Evolutionary conservation across 768 basidiomycete species (phyloP), one percentile per base, ranked within the genome.

Genomic region (Daedaleopsis sinensis): DNA sequence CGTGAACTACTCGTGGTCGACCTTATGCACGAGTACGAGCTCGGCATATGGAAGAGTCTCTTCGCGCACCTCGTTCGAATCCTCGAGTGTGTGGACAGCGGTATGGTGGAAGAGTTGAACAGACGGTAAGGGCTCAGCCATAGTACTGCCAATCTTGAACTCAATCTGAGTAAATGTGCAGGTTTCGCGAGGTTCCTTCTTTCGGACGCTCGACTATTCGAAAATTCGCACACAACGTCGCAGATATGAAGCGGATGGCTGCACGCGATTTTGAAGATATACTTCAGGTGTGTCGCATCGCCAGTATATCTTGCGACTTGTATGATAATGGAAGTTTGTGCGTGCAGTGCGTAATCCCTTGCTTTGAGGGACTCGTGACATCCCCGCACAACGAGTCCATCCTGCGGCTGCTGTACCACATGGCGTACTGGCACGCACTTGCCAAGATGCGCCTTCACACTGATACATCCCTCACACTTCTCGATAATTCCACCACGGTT

Each of bases 11-110:
- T 80, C 0, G 65, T 73, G 0, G 66, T 70, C 0, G 77, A 82
- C 52, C 63, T 81, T 15, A 47, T 82, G 58, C 79, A 80, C 38
- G 76, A 81, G 44, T 70, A 77, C 36, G 77, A 81, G 52, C 63
- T 80, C 0, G 79, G 81, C 0, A 67, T 76, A 0, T 80, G 77
- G 70, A 78, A 79, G 53, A 44, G 59, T 0, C 27, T 79, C 0
- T 72, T 80, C 35, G 70, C 62, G 1, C 80, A 82, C 36, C 65
- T 81, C 0, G 57, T 81, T 0, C 67, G 71, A 1, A 66, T 81
- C 2, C 49, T 80, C 0, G 21, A 72, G 21, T 50, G 67, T 0
- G 49, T 63, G 16, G 69, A 24, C 0, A 57, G 10, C 1, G 52
- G 37, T 36, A 23, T 7, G 9, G 44, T 63, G 1, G 55, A 42